Conservation (phyloP, 768 basidiomycete species). For the Gloeopeniophorella convolvens region DNA sequence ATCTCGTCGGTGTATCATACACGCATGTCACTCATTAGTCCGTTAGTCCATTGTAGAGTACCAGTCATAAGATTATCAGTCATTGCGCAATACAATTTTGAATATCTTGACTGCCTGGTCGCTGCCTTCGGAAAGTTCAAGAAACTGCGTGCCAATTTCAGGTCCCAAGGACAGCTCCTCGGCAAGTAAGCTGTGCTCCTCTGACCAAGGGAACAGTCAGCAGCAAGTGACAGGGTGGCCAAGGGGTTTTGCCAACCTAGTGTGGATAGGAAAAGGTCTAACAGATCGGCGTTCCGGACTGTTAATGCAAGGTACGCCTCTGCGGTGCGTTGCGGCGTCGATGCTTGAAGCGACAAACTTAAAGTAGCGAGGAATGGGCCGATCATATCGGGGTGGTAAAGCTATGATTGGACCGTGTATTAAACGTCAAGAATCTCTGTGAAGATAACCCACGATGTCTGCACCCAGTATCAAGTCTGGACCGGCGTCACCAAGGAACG, state of each 20-base stretch:
- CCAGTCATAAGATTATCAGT: too few relatives aligned
- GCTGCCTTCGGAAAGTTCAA: conserved; percentile 12
- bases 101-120: conserved; percentile 9
- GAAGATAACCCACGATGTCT: conserved; percentile 43
- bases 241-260: conserved; percentile 5
- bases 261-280: conserved; percentile 9
- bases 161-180: conserved; percentile 2
- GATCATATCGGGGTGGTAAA: conserved; percentile 17
- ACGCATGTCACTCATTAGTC: too few relatives aligned
- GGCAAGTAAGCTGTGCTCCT: conserved; percentile 4
- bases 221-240: background rate
- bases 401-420: background rate
- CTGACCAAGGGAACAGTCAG: background rate
- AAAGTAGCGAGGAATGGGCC: conserved; percentile 17
- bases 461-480: conserved; percentile 65
- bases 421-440: background rate
- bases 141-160: background rate
- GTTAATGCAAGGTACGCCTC: conserved; percentile 18
- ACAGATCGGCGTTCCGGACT: conserved; percentile 13
- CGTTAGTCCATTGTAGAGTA: background rate
- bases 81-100: conserved; percentile 2
- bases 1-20: too few relatives aligned
- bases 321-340: background rate
- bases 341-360: conserved; percentile 8
- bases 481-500: conserved; percentile 36